These are phyloP conservation scores for Lichtheimia ornata DNA, from an alignment of 371 early-diverging fungal species.

Conservation along the genomic window DNA sequence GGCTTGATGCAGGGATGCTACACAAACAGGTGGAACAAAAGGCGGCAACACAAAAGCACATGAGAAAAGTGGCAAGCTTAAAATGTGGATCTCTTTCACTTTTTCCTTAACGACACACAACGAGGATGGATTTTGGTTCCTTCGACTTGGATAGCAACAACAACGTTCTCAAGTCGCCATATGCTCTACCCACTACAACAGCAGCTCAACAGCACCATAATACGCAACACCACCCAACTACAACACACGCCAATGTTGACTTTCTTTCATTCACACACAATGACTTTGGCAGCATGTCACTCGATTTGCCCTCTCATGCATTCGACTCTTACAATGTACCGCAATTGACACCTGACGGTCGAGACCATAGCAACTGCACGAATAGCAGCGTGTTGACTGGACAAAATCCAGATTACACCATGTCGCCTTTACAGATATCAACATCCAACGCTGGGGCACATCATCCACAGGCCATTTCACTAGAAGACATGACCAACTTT, in stretches of 20 bases:
- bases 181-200: too few relatives aligned
- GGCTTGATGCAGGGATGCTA: too few relatives aligned
- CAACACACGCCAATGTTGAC: slow-evolving; percentile 13
- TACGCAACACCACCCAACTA: neutral
- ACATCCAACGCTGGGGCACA: slow-evolving; percentile 2
- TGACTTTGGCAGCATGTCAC: neutral
- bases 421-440: slow-evolving; percentile 48
- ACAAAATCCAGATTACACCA: slow-evolving; percentile 43
- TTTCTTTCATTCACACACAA: slow-evolving; percentile 32
- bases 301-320: neutral
- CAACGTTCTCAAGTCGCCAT: too few relatives aligned
- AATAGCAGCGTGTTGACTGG: slow-evolving; percentile 37
- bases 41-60: too few relatives aligned
- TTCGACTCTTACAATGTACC: slow-evolving; percentile 19
- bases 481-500: neutral
- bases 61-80: too few relatives aligned
- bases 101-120: too few relatives aligned
- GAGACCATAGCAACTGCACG: slow-evolving; percentile 24
- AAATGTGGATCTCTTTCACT: too few relatives aligned
- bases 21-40: too few relatives aligned
- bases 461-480: too few relatives aligned
- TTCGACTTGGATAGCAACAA: too few relatives aligned
- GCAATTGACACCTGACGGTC: slow-evolving; percentile 40
- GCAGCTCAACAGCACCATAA: too few relatives aligned
- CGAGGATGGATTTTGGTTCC: too few relatives aligned